Percentiles rank a stretch among this genome's conserved stretches.
Conservation (phyloP, 768 basidiomycete species). For the Cyathus striatus region DNA sequence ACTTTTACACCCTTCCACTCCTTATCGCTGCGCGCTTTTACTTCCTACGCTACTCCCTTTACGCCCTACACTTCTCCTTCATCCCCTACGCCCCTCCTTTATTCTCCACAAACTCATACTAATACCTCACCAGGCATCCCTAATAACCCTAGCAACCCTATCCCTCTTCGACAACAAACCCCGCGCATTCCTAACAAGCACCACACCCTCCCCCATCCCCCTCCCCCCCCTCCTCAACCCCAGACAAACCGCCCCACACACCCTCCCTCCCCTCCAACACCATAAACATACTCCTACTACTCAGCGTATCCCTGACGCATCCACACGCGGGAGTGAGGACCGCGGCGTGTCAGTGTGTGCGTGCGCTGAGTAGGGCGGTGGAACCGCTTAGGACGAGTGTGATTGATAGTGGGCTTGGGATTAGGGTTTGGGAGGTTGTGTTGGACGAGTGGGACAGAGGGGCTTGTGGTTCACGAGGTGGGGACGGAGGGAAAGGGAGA, state of each 20-base stretch:
- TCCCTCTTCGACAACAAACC: conserved; percentile 62
- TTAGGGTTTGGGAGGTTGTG: conserved; percentile 26
- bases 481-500: too few relatives aligned
- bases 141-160: conserved; percentile 73
- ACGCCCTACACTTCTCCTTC: too few relatives aligned
- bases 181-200: conserved; percentile 59
- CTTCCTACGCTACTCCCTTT: too few relatives aligned
- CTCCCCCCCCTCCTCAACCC: too few relatives aligned
- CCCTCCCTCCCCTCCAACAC: too few relatives aligned
- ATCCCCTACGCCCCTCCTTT: too few relatives aligned
- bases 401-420: conserved; percentile 76
- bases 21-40: too few relatives aligned
- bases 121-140: conserved; percentile 45
- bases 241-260: too few relatives aligned
- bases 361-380: conserved; percentile 76
- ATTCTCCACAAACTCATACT: background rate
- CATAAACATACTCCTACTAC: too few relatives aligned
- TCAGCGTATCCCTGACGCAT: conserved; percentile 52
- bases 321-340: conserved; percentile 73
- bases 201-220: conserved; percentile 44
- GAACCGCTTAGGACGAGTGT: conserved; percentile 80
- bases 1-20: too few relatives aligned
- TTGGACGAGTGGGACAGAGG: too few relatives aligned
- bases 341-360: conserved; percentile 81
- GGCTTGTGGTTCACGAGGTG: too few relatives aligned